phyloP scores from a whole-genome alignment of 2,329 filamentous ascomycete genomes.

The Penicillium sp. region DNA sequence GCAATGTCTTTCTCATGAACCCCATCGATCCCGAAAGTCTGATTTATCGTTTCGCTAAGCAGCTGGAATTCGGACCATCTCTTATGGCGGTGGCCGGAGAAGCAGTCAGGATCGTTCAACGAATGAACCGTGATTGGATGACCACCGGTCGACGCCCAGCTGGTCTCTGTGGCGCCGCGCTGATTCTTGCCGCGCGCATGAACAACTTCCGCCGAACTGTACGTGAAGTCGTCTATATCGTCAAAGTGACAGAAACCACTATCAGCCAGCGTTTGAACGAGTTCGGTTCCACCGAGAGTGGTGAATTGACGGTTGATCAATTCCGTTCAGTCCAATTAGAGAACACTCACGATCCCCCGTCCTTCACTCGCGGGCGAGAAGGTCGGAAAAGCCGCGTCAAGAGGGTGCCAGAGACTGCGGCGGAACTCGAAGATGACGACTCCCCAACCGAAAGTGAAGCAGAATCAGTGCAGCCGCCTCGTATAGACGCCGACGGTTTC shows the following conservation, averaged over 20 bases:
- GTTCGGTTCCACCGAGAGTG: conserved; percentile 83
- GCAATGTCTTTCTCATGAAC: conserved; percentile 67
- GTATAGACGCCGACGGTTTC: conserved; percentile 67
- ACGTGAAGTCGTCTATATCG: conserved; percentile 94
- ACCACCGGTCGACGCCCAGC: conserved; percentile 89
- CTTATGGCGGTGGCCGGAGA: conserved; percentile 84
- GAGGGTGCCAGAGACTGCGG: conserved; percentile 37
- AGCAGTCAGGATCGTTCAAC: conserved; percentile 79
- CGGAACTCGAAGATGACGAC: conserved; percentile 51
- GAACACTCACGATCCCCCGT: conserved; percentile 76
- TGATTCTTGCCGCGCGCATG: conserved; percentile 94
- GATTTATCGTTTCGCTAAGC: conserved; percentile 85
- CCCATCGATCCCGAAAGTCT: conserved; percentile 84
- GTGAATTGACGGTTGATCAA: conserved; percentile 81
- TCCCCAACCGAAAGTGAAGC: conserved; percentile 15
- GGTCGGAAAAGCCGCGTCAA: conserved; percentile 53
- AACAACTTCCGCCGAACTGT: conserved; percentile 95
- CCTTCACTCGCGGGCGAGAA: conserved; percentile 62
- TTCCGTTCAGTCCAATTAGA: conserved; percentile 63
- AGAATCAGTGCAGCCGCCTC: conserved; percentile 34
- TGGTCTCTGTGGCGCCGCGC: conserved; percentile 88
- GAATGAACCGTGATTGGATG: conserved; percentile 98
- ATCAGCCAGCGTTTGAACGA: conserved; percentile 89
- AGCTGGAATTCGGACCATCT: conserved; percentile 83
- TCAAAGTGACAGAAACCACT: conserved; percentile 92